Conservation (phyloP, 2,329 filamentous ascomycete species). For the Coniochaeta sp. region DNA sequence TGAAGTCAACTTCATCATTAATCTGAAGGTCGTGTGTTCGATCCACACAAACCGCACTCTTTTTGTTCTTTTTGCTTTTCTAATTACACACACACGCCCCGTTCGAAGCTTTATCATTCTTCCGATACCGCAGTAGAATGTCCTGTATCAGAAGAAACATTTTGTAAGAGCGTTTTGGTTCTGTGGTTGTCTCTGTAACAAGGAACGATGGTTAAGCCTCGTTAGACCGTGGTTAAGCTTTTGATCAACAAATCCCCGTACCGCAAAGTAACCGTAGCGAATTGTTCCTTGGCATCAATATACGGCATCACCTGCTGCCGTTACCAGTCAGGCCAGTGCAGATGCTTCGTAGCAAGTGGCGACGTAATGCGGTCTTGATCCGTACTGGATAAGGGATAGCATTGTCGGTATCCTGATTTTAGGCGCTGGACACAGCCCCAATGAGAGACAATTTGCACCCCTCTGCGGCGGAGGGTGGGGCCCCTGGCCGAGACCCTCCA, state of each 20-base stretch:
- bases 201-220: too few relatives aligned
- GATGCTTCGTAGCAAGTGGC: too few relatives aligned
- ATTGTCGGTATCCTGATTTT: not conserved
- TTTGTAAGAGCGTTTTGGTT: too few relatives aligned
- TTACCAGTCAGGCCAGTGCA: not conserved
- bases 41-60: conserved; percentile 13
- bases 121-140: too few relatives aligned
- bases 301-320: not conserved
- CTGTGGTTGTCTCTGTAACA: too few relatives aligned
- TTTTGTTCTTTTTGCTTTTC: not conserved
- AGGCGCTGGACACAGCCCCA: not conserved
- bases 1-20: conserved; percentile 10
- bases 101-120: too few relatives aligned
- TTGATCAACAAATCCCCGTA: too few relatives aligned
- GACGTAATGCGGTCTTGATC: not conserved
- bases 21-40: conserved; percentile 18
- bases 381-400: not conserved
- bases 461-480: not conserved
- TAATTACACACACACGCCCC: too few relatives aligned
- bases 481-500: not conserved
- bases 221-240: too few relatives aligned
- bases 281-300: not conserved
- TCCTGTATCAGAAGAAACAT: not conserved
- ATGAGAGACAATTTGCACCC: not conserved
- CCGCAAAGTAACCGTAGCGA: too few relatives aligned